Percentiles rank a stretch among this genome's conserved stretches.
Evolutionary conservation across 2,329 filamentous ascomycete genomes (phyloP).

Genomic region (Elsinoe batatas): DNA sequence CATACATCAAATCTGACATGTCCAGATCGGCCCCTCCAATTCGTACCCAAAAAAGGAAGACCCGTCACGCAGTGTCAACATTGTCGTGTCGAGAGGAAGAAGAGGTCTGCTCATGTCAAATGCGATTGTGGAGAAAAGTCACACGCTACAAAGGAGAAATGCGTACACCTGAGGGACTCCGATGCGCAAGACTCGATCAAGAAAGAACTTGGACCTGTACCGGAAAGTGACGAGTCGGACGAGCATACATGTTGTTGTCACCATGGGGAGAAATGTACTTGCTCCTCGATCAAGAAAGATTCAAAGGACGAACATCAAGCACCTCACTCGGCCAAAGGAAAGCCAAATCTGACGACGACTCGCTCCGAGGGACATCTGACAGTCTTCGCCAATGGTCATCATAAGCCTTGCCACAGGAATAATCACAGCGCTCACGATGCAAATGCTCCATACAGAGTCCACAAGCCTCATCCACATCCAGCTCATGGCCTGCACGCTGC

Average conservation of each 20-base stretch:
- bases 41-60: conserved; percentile 95
- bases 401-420: conserved; percentile 55
- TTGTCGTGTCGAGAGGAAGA: conserved; percentile 93
- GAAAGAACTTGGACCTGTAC: conserved; percentile 24
- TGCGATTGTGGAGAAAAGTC: conserved; percentile 88
- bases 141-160: conserved; percentile 45
- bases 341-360: conserved; percentile 47
- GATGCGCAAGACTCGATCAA: conserved; percentile 21
- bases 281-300: conserved; percentile 46
- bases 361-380: conserved; percentile 52
- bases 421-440: conserved; percentile 55
- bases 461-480: conserved; percentile 46
- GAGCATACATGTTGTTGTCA: conserved; percentile 43
- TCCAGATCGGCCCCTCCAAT: conserved; percentile 77
- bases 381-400: conserved; percentile 53
- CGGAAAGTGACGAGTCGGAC: conserved; percentile 24
- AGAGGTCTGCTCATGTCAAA: conserved; percentile 84
- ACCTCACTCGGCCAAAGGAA: conserved; percentile 29
- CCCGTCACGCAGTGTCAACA: conserved; percentile 97
- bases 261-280: conserved; percentile 51
- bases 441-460: conserved; percentile 45
- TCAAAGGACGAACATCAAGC: conserved; percentile 18
- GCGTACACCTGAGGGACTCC: conserved; percentile 32
- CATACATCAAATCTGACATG: conserved; percentile 16
- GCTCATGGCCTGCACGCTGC: conserved; percentile 36